Evolutionary conservation across 2,329 filamentous ascomycete species (phyloP).

Genomic region (Sordariomycetes sp.): DNA sequence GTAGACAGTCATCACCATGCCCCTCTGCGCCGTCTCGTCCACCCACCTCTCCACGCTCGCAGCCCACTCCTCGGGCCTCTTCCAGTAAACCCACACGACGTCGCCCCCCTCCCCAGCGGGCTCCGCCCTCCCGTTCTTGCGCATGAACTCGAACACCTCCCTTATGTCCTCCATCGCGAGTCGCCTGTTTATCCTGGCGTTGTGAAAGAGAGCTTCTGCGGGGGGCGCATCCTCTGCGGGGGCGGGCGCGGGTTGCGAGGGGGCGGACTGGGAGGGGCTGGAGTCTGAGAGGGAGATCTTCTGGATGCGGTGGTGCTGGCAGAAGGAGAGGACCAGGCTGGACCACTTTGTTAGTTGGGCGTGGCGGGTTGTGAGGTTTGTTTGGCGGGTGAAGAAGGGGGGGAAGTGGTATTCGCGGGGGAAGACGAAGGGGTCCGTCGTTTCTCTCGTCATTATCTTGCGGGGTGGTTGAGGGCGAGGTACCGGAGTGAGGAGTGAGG

Average conservation of each 20-base stretch:
- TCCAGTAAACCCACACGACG: conserved; percentile 70
- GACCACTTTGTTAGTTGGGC: conserved; percentile 78
- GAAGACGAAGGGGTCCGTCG: conserved; percentile 29
- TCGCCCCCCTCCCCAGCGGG: conserved; percentile 34
- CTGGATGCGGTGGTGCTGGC: conserved; percentile 63
- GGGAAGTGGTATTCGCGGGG: conserved; percentile 62
- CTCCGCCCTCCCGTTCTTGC: conserved; percentile 48
- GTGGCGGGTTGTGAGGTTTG: conserved; percentile 58
- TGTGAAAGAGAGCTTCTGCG: conserved; percentile 36
- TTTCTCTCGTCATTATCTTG: background rate
- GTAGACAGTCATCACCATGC: conserved; percentile 80
- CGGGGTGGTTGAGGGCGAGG: background rate
- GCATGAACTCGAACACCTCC: conserved; percentile 47
- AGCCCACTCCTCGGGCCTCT: conserved; percentile 83
- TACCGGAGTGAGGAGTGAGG: background rate
- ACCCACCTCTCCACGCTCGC: conserved; percentile 65
- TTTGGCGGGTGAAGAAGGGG: conserved; percentile 74
- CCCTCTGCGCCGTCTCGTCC: conserved; percentile 80
- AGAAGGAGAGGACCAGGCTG: conserved; percentile 73
- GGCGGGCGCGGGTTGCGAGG: conserved; percentile 13
- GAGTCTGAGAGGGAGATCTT: conserved; percentile 53
- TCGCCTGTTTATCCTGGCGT: conserved; percentile 37
- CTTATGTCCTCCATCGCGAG: conserved; percentile 36
- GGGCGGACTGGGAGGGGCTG: conserved; percentile 28
- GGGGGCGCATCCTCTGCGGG: conserved; percentile 27